Base-by-base conservation (phyloP, 768 basidiomycete species). In the Sutorius australiensis region DNA sequence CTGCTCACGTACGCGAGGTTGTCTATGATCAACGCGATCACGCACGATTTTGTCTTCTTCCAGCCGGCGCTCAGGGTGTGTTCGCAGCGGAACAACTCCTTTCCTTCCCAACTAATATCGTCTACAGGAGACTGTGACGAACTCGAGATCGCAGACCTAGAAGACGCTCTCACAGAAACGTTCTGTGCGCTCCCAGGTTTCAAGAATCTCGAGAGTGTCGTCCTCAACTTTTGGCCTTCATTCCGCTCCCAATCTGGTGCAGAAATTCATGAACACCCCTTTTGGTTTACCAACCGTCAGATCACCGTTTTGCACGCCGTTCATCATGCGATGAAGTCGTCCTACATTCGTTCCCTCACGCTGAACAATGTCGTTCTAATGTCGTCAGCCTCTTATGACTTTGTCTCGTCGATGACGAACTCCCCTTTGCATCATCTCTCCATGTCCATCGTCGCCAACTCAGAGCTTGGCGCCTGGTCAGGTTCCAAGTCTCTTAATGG, bases 231-330 rank as follows among this genome's bases (percentile, higher is more conserved):
- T 31, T 69, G 67, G 67, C 67, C 67, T 8, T 65, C 65, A 0
- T 71, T 69, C 54, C 48, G 46, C 21, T 62, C 67, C 7, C 58
- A 65, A 14, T 31, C 17, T 6, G 67, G 61, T 2, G 13, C 28
- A 10, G 67, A 69, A 41, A 38, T 63, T 8, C 63, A 48, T 16
- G 69, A 69, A 14, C 58, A 63, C 17, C 69, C 67, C 5, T 69
- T 58, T 41, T 69, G 67, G 67, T 69, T 71, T 46, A 57, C 67
- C 32, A 59, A 56, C 47, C 67, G 69, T 34, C 67, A 69, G 44
- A 28, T 63, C 30, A 32, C 57, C 1, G 51, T 69, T 4, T 42
- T 65, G 24, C 58, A 71, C 16, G 61, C 69, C 0, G 46, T 63
- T 6, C 58, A 71, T 21, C 30, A 58, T 46, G 56, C 61, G 17